phyloP scores from a whole-genome alignment of 768 basidiomycete species.

The Podaxis carcinomalis region DNA sequence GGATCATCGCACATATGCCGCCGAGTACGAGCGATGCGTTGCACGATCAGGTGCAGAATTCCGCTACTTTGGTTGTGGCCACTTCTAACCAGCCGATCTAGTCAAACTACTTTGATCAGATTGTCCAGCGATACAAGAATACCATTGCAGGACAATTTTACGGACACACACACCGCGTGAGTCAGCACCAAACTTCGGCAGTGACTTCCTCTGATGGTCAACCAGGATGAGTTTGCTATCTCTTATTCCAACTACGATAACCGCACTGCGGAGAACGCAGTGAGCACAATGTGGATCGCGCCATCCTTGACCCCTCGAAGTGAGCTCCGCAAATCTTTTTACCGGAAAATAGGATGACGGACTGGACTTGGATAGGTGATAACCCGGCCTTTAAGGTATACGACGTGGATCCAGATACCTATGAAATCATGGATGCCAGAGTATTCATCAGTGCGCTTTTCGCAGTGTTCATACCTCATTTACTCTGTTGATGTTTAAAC shows the following conservation, averaged over 20 bases:
- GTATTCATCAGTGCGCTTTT: conserved; percentile 41
- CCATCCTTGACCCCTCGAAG: conserved; percentile 57
- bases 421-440: conserved; percentile 56
- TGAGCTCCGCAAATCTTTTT: conserved; percentile 19
- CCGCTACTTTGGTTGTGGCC: not conserved
- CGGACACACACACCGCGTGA: conserved; percentile 51
- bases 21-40: conserved; percentile 44
- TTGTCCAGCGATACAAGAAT: conserved; percentile 54
- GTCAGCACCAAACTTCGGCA: conserved; percentile 1
- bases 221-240: conserved; percentile 55
- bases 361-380: conserved; percentile 29
- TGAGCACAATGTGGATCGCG: conserved; percentile 44
- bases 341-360: not conserved
- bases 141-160: conserved; percentile 61
- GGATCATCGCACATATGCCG: conserved; percentile 62
- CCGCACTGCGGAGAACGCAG: conserved; percentile 39
- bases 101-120: conserved; percentile 63
- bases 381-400: conserved; percentile 58
- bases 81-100: conserved; percentile 16
- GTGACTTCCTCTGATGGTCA: not conserved
- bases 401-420: conserved; percentile 63
- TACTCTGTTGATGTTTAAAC: not conserved
- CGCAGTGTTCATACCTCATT: not conserved
- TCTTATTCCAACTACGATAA: conserved; percentile 51
- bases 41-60: conserved; percentile 41